phyloP scores from a whole-genome alignment of 495 filamentous ascomycete genomes.

The Viridothelium virens region DNA sequence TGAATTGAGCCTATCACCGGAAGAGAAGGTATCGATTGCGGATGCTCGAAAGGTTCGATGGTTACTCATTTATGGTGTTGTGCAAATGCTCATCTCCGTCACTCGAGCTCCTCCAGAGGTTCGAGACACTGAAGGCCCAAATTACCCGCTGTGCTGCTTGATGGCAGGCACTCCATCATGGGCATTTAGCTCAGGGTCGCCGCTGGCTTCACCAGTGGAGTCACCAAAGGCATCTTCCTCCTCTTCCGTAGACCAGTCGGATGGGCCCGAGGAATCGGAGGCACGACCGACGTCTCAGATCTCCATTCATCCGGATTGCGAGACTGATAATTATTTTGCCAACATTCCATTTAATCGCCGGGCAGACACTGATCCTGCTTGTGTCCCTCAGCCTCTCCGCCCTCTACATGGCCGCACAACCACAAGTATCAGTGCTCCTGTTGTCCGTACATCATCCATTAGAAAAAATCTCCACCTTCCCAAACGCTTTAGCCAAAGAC shows the following conservation, averaged over 20 bases:
- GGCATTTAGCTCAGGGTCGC: slow-evolving; percentile 14
- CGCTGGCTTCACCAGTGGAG: neutral
- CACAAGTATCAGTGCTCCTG: slow-evolving; percentile 21
- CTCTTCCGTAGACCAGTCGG: slow-evolving; percentile 14
- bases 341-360: slow-evolving; percentile 21
- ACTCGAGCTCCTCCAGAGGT: slow-evolving; percentile 35
- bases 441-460: slow-evolving; percentile 1
- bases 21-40: slow-evolving; percentile 36
- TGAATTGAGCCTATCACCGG: slow-evolving; percentile 31
- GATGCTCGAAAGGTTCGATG: slow-evolving; percentile 49
- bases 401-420: slow-evolving; percentile 4
- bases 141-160: slow-evolving; percentile 35
- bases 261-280: neutral
- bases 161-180: slow-evolving; percentile 26
- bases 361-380: slow-evolving; percentile 1
- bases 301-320: slow-evolving; percentile 36
- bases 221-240: slow-evolving; percentile 7
- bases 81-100: slow-evolving; percentile 47
- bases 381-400: slow-evolving; percentile 23
- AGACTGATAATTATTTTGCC: slow-evolving; percentile 32
- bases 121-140: slow-evolving; percentile 27
- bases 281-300: slow-evolving; percentile 12
- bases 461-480: slow-evolving; percentile 2
- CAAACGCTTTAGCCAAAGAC: slow-evolving; percentile 6
- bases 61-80: slow-evolving; percentile 62